phyloP scores from a whole-genome alignment of 2,329 filamentous ascomycete species.

The Chaetomiaceae sp. region DNA sequence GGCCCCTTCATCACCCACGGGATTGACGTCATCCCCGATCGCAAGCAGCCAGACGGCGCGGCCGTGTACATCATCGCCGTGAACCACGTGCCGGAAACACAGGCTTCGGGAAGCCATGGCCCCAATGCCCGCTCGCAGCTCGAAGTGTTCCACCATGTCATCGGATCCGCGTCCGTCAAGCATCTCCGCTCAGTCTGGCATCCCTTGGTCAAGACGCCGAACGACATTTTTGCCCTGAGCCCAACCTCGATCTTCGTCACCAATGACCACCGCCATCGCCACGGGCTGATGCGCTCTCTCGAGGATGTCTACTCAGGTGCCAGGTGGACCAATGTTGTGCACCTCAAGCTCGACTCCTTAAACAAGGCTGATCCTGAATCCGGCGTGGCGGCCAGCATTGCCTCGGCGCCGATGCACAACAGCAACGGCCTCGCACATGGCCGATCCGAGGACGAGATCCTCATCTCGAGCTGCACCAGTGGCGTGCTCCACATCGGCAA shows the following conservation, averaged over 20 bases:
- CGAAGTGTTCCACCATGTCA: constrained; percentile 50
- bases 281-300: constrained; percentile 38
- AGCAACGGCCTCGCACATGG: constrained; percentile 53
- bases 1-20: constrained; percentile 53
- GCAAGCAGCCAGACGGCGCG: constrained; percentile 27
- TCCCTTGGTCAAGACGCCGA: constrained; percentile 50
- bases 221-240: constrained; percentile 47
- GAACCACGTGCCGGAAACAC: constrained; percentile 51
- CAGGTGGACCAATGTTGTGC: constrained; percentile 45
- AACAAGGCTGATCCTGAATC: constrained; percentile 23
- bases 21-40: constrained; percentile 52
- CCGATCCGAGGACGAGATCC: constrained; percentile 33
- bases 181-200: constrained; percentile 50
- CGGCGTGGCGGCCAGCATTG: constrained; percentile 39
- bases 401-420: constrained; percentile 41
- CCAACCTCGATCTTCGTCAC: constrained; percentile 50
- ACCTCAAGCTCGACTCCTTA: constrained; percentile 34
- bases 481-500: constrained; percentile 42
- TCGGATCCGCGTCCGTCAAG: constrained; percentile 35
- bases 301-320: constrained; percentile 40
- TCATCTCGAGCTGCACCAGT: constrained; percentile 38
- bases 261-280: constrained; percentile 51
- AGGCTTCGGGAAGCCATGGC: constrained; percentile 27
- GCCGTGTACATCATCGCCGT: constrained; percentile 55
- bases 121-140: constrained; percentile 45